Evolutionary conservation across 371 early-diverging fungal species (phyloP).

Genomic region (Circinella minor): DNA sequence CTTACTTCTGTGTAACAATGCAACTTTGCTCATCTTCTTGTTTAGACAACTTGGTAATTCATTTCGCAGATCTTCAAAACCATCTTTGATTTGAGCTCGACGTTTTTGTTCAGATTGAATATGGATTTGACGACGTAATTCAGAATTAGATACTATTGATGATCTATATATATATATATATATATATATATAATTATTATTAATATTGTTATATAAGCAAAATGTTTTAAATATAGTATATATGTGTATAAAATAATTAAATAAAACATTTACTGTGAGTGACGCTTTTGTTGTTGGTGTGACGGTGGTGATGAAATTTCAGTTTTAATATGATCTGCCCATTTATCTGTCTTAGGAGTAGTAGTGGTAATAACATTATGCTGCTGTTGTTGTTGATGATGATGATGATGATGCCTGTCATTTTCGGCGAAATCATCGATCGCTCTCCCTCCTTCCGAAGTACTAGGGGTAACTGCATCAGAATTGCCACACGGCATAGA

Average conservation of each 20-base stretch:
- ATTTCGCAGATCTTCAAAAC: slow-evolving; percentile 59
- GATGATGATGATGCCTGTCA: background rate
- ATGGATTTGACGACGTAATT: slow-evolving; percentile 59
- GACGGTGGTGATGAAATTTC: background rate
- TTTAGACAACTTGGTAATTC: slow-evolving; percentile 57
- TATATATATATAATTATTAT: background rate
- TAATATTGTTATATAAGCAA: background rate
- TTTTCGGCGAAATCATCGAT: slow-evolving; percentile 4
- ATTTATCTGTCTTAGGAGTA: background rate
- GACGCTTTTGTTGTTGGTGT: background rate
- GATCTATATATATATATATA: background rate
- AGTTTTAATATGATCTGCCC: background rate
- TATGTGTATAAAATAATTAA: background rate
- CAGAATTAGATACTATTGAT: slow-evolving; percentile 30
- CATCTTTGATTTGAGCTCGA: slow-evolving; percentile 65
- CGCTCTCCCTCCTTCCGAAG: background rate
- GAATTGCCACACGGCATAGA: slow-evolving; percentile 1
- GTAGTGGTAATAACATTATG: background rate
- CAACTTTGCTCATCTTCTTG: slow-evolving; percentile 63
- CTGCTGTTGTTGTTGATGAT: too few species aligned
- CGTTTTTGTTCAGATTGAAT: slow-evolving; percentile 68
- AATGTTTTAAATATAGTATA: background rate
- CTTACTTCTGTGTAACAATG: slow-evolving; percentile 55
- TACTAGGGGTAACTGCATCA: background rate
- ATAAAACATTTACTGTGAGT: background rate